phyloP scores from a whole-genome alignment of 1,139 yeast species.

The Blastobotrys malaysiensis region DNA sequence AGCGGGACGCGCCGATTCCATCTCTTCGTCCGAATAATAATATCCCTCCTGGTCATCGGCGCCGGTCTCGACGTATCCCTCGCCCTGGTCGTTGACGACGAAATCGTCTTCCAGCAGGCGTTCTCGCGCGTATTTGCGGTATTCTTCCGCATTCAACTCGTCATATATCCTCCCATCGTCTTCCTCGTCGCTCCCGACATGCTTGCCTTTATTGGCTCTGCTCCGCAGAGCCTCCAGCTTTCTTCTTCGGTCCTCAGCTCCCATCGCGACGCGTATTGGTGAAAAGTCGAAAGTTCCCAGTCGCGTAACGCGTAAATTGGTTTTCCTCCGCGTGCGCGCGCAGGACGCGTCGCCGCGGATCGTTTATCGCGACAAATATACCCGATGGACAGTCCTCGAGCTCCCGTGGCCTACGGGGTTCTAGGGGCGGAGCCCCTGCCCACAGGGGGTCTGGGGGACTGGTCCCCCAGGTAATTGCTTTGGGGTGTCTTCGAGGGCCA shows the following conservation, averaged over 20 bases:
- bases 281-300: not conserved
- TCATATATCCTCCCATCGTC: conserved; percentile 60
- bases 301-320: not conserved
- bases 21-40: conserved; percentile 53
- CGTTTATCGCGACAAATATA: no score
- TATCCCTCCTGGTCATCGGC: conserved; percentile 79
- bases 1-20: conserved; percentile 29
- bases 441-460: no score
- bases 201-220: conserved; percentile 2
- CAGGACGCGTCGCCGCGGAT: not conserved
- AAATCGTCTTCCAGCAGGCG: conserved; percentile 86
- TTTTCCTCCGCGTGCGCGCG: not conserved
- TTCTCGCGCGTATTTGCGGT: conserved; percentile 68
- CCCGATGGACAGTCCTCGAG: no score
- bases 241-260: conserved; percentile 9
- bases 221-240: conserved; percentile 8
- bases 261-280: conserved; percentile 3
- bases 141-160: conserved; percentile 78
- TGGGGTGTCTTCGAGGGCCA: no score
- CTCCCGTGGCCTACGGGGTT: no score
- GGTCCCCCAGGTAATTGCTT: no score
- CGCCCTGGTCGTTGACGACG: conserved; percentile 88
- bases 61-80: conserved; percentile 88
- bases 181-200: conserved; percentile 11
- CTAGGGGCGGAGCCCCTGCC: no score